Conservation (phyloP, 1,284 basidiomycete species). For the Schizophyllum amplum region DNA sequence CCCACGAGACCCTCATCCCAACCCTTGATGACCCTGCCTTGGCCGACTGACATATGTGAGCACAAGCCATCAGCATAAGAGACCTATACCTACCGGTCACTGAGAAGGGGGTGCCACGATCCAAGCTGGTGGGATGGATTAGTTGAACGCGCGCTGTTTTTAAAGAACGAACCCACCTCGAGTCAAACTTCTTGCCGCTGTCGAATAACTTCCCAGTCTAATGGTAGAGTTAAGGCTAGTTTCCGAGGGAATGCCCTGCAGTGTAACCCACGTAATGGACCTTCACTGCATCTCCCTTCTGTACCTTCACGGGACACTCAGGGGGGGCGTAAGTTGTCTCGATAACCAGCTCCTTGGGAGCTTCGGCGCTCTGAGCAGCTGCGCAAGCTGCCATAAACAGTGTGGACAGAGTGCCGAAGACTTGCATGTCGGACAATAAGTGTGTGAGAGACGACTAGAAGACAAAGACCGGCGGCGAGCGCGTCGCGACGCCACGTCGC, state of each 20-base stretch:
- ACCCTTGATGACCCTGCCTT: constrained; percentile 77
- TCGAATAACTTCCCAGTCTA: constrained; percentile 69
- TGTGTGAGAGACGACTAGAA: too few species aligned
- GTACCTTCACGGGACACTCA: constrained; percentile 49
- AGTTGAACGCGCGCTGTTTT: too few species aligned
- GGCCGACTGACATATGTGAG: constrained; percentile 45
- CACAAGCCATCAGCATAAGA: constrained; percentile 2
- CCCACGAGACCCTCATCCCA: constrained; percentile 75
- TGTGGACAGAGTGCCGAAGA: constrained; percentile 30
- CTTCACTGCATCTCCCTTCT: constrained; percentile 57
- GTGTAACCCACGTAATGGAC: constrained; percentile 68
- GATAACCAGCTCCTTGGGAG: constrained; percentile 50
- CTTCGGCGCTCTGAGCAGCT: constrained; percentile 2
- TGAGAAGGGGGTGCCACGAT: constrained; percentile 24
- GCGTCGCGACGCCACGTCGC: too few species aligned
- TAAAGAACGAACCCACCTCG: constrained; percentile 40
- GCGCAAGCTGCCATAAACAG: constrained; percentile 29
- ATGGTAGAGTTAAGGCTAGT: background rate
- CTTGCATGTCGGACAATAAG: too few species aligned
- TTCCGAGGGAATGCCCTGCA: too few species aligned
- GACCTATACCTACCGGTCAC: constrained; percentile 1
- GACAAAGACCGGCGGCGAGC: too few species aligned
- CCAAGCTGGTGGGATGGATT: constrained; percentile 30
- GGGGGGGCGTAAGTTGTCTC: constrained; percentile 54
- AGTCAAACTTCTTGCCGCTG: constrained; percentile 76